These are phyloP conservation scores for Cytospora piceae DNA, from an alignment of 2,329 filamentous ascomycete species.

Conservation along the genomic window DNA sequence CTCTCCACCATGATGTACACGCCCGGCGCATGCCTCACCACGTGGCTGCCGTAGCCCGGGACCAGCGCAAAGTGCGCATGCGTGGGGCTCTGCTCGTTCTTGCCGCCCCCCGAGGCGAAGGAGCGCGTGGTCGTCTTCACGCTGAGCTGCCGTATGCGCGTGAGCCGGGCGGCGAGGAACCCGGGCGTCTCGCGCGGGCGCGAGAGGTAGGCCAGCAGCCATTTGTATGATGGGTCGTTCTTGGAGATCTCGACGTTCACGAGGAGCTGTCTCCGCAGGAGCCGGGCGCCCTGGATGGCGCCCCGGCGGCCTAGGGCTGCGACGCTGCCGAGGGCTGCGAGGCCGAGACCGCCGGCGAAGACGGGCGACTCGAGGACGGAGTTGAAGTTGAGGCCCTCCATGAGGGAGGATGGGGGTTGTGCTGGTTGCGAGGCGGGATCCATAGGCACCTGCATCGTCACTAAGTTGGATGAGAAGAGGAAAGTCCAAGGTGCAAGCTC, in stretches of 20 bases:
- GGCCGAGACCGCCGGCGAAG: conserved; percentile 78
- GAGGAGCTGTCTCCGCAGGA: conserved; percentile 82
- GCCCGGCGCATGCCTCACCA: conserved; percentile 77
- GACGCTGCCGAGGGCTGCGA: conserved; percentile 83
- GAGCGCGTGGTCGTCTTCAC: conserved; percentile 54
- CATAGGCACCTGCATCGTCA: conserved; percentile 31
- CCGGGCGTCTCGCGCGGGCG: conserved; percentile 70
- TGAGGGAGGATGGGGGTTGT: conserved; percentile 27
- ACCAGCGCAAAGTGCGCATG: conserved; percentile 85
- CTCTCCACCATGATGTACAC: conserved; percentile 87
- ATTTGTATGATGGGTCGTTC: conserved; percentile 89
- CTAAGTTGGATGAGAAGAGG: background rate
- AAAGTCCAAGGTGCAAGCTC: conserved; percentile 12
- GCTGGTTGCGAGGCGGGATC: conserved; percentile 28
- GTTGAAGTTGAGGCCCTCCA: conserved; percentile 52
- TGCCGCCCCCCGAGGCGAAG: conserved; percentile 65
- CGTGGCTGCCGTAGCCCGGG: conserved; percentile 86
- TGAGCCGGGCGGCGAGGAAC: conserved; percentile 61
- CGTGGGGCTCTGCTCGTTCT: conserved; percentile 66
- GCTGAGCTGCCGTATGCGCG: conserved; percentile 63
- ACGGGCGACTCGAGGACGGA: conserved; percentile 66
- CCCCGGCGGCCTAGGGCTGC: conserved; percentile 81
- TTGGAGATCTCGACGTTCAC: conserved; percentile 96
- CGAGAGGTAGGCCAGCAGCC: conserved; percentile 94
- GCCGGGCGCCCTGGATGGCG: conserved; percentile 69